phyloP scores from a whole-genome alignment of 2,329 filamentous ascomycete genomes.

The Lasiodiplodia sp. region DNA sequence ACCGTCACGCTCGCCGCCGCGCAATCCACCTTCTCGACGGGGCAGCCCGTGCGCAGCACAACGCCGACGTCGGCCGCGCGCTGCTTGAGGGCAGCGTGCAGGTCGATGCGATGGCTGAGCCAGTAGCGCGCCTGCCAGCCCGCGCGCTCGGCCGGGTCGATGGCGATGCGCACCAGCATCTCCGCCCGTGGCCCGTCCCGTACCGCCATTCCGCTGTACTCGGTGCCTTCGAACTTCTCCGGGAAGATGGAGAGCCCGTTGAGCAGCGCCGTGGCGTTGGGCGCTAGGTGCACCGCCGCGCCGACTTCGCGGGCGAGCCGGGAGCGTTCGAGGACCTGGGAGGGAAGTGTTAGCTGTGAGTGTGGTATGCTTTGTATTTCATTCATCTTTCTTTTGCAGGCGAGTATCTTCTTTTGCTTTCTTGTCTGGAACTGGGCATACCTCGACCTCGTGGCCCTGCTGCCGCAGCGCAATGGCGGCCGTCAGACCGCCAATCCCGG shows the following conservation, averaged over 20 bases:
- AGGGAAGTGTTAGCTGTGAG: background rate
- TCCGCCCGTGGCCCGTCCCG: background rate
- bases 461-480: constrained; percentile 62
- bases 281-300: constrained; percentile 67
- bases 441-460: constrained; percentile 57
- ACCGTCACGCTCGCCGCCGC: constrained; percentile 53
- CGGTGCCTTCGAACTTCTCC: constrained; percentile 47
- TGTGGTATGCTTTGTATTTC: too few relatives aligned
- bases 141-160: background rate
- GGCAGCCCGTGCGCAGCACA: constrained; percentile 51
- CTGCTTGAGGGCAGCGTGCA: constrained; percentile 62
- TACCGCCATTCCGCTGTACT: background rate
- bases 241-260: constrained; percentile 53
- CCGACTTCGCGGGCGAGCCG: constrained; percentile 64
- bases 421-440: background rate
- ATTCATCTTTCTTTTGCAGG: background rate
- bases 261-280: constrained; percentile 67
- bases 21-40: constrained; percentile 54
- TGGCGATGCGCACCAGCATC: background rate
- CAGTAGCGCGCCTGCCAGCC: background rate
- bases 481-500: constrained; percentile 62
- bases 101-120: constrained; percentile 57
- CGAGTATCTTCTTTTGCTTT: background rate
- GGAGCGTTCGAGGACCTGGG: constrained; percentile 63
- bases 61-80: constrained; percentile 45